Percentiles rank a stretch among this genome's conserved stretches.
Evolutionary conservation across 805 yeast species (phyloP).

Genomic region (Wilhelminamyces savonicus): DNA sequence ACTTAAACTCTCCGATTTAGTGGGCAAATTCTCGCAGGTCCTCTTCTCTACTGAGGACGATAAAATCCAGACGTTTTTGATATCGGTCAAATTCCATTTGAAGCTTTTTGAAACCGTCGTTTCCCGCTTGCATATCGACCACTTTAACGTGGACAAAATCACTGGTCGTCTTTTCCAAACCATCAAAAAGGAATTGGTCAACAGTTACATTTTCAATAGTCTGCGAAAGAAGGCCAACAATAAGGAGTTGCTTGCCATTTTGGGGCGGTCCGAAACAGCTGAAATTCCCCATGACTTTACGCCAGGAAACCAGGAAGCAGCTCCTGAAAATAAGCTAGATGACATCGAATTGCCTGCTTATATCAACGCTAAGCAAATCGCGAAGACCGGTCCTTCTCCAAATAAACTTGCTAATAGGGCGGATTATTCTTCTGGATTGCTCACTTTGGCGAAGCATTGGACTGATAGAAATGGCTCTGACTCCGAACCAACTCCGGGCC

Average conservation of each 20-base stretch:
- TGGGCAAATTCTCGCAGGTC: conserved; percentile 18
- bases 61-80: conserved; percentile 17
- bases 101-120: too few relatives aligned
- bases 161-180: too few relatives aligned
- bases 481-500: too few relatives aligned
- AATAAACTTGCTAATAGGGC: too few relatives aligned
- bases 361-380: conserved; percentile 26
- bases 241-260: conserved; percentile 7
- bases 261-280: conserved; percentile 2
- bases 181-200: conserved; percentile 13
- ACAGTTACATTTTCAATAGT: conserved; percentile 5
- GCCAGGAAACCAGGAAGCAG: neutral
- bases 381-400: too few relatives aligned
- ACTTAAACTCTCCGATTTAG: conserved; percentile 20
- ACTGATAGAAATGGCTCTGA: too few relatives aligned
- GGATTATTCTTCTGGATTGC: too few relatives aligned
- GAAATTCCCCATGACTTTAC: neutral
- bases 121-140: too few relatives aligned
- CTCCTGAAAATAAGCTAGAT: conserved; percentile 19
- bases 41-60: conserved; percentile 28
- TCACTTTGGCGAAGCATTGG: too few relatives aligned
- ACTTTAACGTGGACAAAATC: too few relatives aligned
- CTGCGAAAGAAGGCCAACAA: conserved; percentile 2
- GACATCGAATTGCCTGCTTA: conserved; percentile 31
- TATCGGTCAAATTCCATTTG: conserved; percentile 27